phyloP scores from a whole-genome alignment of 441 rosid genomes.

The Theobroma grandiflorum region DNA sequence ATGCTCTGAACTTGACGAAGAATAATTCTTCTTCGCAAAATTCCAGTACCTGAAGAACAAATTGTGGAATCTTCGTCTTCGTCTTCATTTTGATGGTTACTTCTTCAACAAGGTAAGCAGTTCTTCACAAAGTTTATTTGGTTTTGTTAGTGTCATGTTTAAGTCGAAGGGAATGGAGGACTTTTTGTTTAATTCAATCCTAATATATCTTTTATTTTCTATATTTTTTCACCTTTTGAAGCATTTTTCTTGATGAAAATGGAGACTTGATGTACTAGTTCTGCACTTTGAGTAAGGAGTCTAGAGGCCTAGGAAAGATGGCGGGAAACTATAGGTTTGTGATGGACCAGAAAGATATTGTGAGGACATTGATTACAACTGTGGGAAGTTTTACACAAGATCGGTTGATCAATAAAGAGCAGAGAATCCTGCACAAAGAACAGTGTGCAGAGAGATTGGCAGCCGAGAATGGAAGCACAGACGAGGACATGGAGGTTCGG shows the following conservation, averaged over 20 bases:
- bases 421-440: slow-evolving; percentile 62
- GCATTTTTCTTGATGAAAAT: neutral
- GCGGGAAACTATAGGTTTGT: slow-evolving; percentile 46
- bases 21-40: neutral
- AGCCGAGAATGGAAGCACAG: slow-evolving; percentile 55
- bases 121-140: neutral
- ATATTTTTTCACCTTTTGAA: neutral
- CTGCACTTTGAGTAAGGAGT: slow-evolving; percentile 3
- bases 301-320: slow-evolving; percentile 34
- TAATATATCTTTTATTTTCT: neutral
- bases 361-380: slow-evolving; percentile 41
- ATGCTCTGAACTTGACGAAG: slow-evolving; percentile 1
- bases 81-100: neutral
- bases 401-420: slow-evolving; percentile 49
- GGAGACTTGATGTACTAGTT: slow-evolving; percentile 9
- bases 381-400: slow-evolving; percentile 58
- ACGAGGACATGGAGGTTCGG: slow-evolving; percentile 48
- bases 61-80: neutral
- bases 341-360: slow-evolving; percentile 58
- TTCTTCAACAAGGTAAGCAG: neutral
- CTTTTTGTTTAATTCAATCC: neutral
- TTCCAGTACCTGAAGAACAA: neutral
- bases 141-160: neutral
- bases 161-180: neutral
- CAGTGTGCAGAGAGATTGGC: slow-evolving; percentile 77